These are phyloP conservation scores for Populus hybrid DNA, from an alignment of 441 rosid genomes.

Conservation along the genomic window DNA sequence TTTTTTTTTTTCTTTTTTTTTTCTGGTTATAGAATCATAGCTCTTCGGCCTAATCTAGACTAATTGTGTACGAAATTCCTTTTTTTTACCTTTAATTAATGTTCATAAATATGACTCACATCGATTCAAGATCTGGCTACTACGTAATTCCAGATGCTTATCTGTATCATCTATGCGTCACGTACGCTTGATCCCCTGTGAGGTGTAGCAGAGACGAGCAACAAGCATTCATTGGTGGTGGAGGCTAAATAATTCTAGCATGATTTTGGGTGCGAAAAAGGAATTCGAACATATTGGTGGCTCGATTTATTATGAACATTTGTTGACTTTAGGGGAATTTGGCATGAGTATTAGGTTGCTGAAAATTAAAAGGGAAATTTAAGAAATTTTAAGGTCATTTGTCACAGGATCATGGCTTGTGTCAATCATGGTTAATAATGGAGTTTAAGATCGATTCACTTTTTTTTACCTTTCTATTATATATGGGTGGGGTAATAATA, in stretches of 20 bases:
- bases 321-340: neutral
- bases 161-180: neutral
- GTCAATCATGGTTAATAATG: constrained; percentile 1
- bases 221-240: neutral
- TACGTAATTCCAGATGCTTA: neutral
- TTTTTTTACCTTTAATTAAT: neutral
- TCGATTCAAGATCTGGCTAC: neutral
- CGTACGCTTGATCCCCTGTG: neutral
- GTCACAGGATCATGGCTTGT: neutral
- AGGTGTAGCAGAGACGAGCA: no score
- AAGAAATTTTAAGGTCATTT: neutral
- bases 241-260: neutral
- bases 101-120: neutral
- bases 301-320: neutral
- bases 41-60: neutral
- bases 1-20: no score
- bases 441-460: neutral
- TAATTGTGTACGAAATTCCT: no score
- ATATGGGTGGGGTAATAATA: neutral
- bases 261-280: neutral
- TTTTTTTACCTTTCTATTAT: neutral
- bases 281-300: neutral
- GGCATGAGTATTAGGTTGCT: neutral
- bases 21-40: neutral
- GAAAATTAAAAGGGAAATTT: neutral